A percentile compares a stretch with the other conserved stretches of the same genome.
These are phyloP conservation scores for Entrophospora sp. DNA, from an alignment of 192 early-diverging fungal genomes.

Conservation along the genomic window DNA sequence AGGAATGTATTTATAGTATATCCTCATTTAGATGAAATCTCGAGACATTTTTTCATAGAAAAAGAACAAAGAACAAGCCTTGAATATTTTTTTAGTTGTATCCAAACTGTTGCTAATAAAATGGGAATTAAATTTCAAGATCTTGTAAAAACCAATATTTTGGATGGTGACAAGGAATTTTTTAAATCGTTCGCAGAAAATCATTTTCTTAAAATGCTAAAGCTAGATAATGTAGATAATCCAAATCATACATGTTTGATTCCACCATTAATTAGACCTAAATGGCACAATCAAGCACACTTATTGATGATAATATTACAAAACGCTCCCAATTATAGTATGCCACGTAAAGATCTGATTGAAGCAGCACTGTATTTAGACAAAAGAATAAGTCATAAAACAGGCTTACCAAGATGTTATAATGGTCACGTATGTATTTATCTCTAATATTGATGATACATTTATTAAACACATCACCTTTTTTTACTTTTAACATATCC, in stretches of 20 bases:
- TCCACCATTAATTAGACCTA: constrained; percentile 33
- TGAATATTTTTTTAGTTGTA: constrained; percentile 7
- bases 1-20: constrained; percentile 1
- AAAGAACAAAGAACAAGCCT: background rate
- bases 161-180: background rate
- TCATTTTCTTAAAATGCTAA: constrained; percentile 7
- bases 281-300: constrained; percentile 90
- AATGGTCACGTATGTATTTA: constrained; percentile 64
- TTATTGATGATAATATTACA: constrained; percentile 74
- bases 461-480: background rate
- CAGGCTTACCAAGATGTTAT: constrained; percentile 71
- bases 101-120: background rate
- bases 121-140: constrained; percentile 8
- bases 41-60: constrained; percentile 6
- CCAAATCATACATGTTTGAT: background rate
- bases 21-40: constrained; percentile 4
- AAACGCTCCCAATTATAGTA: constrained; percentile 53
- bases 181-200: background rate
- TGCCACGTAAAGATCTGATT: constrained; percentile 68
- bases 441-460: background rate
- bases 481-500: background rate
- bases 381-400: constrained; percentile 59
- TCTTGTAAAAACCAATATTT: background rate
- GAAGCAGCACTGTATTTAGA: constrained; percentile 68
- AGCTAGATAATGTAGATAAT: background rate